phyloP scores from a whole-genome alignment of 2,329 filamentous ascomycete species.

The Fusarium sp. region DNA sequence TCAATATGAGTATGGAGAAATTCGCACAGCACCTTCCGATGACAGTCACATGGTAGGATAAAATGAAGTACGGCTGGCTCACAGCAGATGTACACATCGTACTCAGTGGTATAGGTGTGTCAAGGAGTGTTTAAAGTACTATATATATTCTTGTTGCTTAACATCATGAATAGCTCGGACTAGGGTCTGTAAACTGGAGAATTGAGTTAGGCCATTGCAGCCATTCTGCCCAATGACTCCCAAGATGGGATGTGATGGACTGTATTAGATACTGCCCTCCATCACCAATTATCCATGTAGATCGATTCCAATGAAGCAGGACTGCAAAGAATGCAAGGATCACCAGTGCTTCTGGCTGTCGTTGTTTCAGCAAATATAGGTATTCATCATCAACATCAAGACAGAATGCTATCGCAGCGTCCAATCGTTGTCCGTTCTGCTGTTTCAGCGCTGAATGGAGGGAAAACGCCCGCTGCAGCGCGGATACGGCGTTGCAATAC shows the following conservation, averaged over 20 bases:
- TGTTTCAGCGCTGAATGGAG: neutral
- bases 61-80: neutral
- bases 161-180: neutral
- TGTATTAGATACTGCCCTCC: neutral
- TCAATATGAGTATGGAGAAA: neutral
- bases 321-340: neutral
- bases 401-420: neutral
- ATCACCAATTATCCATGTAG: neutral
- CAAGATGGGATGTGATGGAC: neutral
- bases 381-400: neutral
- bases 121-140: neutral
- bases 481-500: neutral
- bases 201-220: neutral
- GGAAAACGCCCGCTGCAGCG: neutral
- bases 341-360: neutral
- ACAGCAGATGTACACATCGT: neutral
- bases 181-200: neutral
- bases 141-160: neutral
- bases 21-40: neutral
- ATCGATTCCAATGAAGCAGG: neutral
- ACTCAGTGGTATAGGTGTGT: neutral
- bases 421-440: neutral
- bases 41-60: neutral
- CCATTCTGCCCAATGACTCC: neutral
- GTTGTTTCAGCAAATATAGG: neutral